Conservation (phyloP, 1,139 yeast genomes). For the Blastobotrys indianensis region DNA sequence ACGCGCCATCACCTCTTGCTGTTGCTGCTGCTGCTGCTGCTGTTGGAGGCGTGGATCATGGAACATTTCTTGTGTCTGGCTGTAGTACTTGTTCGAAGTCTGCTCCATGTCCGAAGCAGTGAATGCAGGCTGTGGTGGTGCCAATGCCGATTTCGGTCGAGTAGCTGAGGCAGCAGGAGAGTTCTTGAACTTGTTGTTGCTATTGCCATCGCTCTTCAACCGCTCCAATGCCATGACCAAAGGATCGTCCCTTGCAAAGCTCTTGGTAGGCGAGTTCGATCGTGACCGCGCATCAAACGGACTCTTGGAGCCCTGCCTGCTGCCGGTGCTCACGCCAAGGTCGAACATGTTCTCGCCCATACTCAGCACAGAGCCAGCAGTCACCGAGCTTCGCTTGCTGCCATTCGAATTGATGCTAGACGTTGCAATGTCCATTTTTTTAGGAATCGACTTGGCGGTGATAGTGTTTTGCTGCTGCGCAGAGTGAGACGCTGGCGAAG, state of each 20-base stretch:
- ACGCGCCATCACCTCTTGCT: slow-evolving; percentile 12
- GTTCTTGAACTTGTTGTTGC: slow-evolving; percentile 1
- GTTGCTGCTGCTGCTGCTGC: slow-evolving; percentile 15
- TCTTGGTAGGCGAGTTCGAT: slow-evolving; percentile 24
- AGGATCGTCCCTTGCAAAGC: slow-evolving; percentile 37
- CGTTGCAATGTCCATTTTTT: slow-evolving; percentile 13
- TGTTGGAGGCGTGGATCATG: slow-evolving; percentile 13
- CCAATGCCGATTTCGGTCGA: slow-evolving; percentile 16
- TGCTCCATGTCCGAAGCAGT: slow-evolving; percentile 33
- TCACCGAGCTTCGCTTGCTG: slow-evolving; percentile 6
- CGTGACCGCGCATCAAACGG: slow-evolving; percentile 19
- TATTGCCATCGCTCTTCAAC: slow-evolving; percentile 37
- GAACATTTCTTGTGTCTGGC: slow-evolving; percentile 30
- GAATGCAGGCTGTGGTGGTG: slow-evolving; percentile 31
- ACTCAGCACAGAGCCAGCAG: slow-evolving; percentile 23
- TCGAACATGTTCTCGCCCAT: slow-evolving; percentile 34
- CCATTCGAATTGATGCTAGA: slow-evolving; percentile 4
- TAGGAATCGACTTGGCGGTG: slow-evolving; percentile 20
- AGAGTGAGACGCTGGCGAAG: no score
- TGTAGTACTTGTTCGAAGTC: slow-evolving; percentile 25
- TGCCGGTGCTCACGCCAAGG: slow-evolving; percentile 23
- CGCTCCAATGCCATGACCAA: slow-evolving; percentile 59
- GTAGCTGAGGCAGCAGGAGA: slow-evolving; percentile 13
- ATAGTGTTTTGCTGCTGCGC: slow-evolving; percentile 14
- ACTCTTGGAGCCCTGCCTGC: slow-evolving; percentile 11